Base-by-base conservation (phyloP, 305 asterid genomes). In the Fraxinus xanthoxyloides region DNA sequence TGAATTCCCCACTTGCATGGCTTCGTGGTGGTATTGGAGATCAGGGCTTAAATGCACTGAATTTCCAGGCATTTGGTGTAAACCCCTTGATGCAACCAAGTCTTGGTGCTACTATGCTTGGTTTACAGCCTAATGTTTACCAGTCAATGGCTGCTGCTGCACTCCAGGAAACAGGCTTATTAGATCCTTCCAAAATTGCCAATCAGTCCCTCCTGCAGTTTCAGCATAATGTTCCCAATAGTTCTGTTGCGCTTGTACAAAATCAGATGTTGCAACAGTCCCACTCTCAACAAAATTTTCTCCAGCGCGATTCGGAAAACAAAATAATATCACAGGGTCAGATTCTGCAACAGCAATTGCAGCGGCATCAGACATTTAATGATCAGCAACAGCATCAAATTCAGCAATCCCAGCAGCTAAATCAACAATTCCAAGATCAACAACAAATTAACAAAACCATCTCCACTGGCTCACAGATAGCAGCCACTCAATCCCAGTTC, bases 21-120 rank as follows among this genome's bases (percentile, higher is more conserved):
- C 95, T 93, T 82, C 97, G 89, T 65, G 97, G 97, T 79, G 90
- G 93, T 72, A 67, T 86, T 26, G 93, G 91, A 38, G 93, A 86
- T 81, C 98, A 88, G 77, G 92, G 95, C 46, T 72, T 90, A 65
- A 92, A 88, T 82, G 87, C 97, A 0, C 87, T 90, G 48, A 91
- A 90, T 85, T 91, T 93, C 81, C 98, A 90, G 83, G 97, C 93
- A 72, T 82, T 85, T 9, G 89, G 95, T 78, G 86, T 69, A 34
- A 84, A 92, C 46, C 98, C 97, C 21, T 96, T 92, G 93, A 90
- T 93, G 92, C 99, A 90, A 82, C 97, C 97, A 24, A 87, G 98
- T 88, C 88, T 96, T 7, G 95, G 91, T 51, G 34, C 92, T 30
- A 88, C 98, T 65, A 86, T 89, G 89, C 87, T 88, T 76, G 92